Base-by-base conservation (phyloP, 2,329 filamentous ascomycete species). In the Lojkania enalia region DNA sequence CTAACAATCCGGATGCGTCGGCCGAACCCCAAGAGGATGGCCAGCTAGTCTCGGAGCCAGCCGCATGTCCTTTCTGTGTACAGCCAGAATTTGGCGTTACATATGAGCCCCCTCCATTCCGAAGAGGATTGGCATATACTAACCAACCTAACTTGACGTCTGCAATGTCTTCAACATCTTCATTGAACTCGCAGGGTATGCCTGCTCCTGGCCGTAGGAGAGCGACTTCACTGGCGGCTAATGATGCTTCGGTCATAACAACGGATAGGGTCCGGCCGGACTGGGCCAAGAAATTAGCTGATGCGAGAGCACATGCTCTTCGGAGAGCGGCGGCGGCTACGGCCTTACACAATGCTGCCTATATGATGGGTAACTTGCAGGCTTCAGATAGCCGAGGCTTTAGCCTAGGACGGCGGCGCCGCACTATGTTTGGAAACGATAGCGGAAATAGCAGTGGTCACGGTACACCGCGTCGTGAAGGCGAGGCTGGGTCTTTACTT, bases 21-120 rank as follows among this genome's bases (percentile, higher is more conserved):
- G 63, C 71, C 19, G 71, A 74, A 42, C 67, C 73, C 23, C 79
- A 76, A 47, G 75, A 77, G 49, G 75, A 84, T 35, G 74, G 74
- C 2, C 80, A 87, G 66, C 78, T 99, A 13, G 86, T 96, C 1
- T 96, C 91, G 5, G 92, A 97, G 63, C 88, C 94, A 2, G 89
- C 94, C 1, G 83, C 86, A 18, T 99, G 94, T 66, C 94, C 94
- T 0, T 99, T 96, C 70, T 99, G 94, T 69, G 90, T 94, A 39
- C 90, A 94, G 57, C 84, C 90, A 1, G 92, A 99, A 54, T 96
- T 97, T 64, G 94, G 94, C 35, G 87, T 99, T n/a, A 96, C 89
- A 0, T 99, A 96, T 67, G 84, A 92, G 3, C 80, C 90, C 11
- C 94, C 94, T 2, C 84, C 88, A 0, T 97, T 97, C 74, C 85